Conservation (phyloP, 805 yeast species). For the Diddensiella transvaalensis region DNA sequence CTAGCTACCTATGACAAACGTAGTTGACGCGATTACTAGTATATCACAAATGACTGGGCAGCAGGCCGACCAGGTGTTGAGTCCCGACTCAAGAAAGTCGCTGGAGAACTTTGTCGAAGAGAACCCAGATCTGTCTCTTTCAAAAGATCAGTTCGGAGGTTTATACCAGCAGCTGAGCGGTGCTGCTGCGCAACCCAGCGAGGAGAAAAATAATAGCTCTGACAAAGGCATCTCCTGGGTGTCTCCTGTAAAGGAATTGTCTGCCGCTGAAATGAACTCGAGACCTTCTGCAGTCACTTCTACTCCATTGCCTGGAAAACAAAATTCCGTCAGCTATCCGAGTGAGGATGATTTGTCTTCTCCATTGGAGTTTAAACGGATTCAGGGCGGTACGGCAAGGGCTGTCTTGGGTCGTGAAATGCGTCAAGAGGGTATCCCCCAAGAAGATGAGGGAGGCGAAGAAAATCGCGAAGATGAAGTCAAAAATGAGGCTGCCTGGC, state of each 20-base stretch:
- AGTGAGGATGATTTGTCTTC: slow-evolving; percentile 6
- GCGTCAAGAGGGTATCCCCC: no score
- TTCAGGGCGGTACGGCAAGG: no score
- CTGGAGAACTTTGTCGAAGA: not conserved
- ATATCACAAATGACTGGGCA: not conserved
- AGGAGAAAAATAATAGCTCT: no score
- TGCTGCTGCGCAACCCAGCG: no score
- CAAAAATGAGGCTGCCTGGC: not conserved
- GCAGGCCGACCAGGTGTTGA: not conserved
- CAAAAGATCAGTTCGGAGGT: not conserved
- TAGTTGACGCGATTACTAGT: not conserved
- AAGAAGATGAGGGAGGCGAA: no score
- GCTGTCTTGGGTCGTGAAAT: no score
- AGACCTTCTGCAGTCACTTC: not conserved
- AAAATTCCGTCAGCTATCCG: not conserved
- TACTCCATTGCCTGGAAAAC: not conserved
- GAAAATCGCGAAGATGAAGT: no score
- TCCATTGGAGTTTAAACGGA: not conserved
- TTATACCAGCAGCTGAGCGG: not conserved
- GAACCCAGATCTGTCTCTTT: not conserved
- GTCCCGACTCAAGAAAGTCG: not conserved
- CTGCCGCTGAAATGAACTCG: not conserved
- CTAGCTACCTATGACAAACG: not conserved
- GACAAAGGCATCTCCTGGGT: no score
- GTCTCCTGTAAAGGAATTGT: not conserved